These are phyloP conservation scores for Termitomyces heimii DNA, from an alignment of 768 basidiomycete genomes.

Conservation along the genomic window DNA sequence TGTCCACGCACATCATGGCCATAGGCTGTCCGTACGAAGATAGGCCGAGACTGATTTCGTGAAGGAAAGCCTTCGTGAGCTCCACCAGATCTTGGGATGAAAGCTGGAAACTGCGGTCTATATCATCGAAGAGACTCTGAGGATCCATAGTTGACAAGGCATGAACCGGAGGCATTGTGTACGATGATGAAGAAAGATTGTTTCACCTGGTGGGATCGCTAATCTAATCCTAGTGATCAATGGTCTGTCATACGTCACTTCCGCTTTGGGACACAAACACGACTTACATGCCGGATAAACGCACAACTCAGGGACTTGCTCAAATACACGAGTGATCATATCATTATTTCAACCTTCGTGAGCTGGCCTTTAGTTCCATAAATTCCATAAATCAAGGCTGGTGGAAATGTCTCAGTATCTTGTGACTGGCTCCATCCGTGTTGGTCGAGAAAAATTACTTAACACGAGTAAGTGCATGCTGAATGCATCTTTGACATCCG, in stretches of 20 bases:
- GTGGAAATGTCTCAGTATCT: background rate
- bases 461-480: background rate
- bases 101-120: constrained; percentile 72
- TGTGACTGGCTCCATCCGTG: background rate
- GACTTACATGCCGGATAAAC: background rate
- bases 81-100: constrained; percentile 51
- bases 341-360: background rate
- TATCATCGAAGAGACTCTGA: constrained; percentile 50
- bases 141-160: constrained; percentile 34
- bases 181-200: constrained; percentile 11
- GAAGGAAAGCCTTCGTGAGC: constrained; percentile 75
- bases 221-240: background rate
- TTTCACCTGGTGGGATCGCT: background rate
- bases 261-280: constrained; percentile 22
- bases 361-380: background rate
- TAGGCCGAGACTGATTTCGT: constrained; percentile 75
- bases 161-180: constrained; percentile 36
- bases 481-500: background rate
- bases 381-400: background rate
- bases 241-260: constrained; percentile 24
- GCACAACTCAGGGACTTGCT: background rate
- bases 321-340: background rate
- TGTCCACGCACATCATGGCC: constrained; percentile 81
- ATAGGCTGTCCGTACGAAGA: constrained; percentile 68
- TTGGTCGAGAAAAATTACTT: background rate